Percentiles rank a stretch among this genome's conserved stretches.
phyloP scores from a whole-genome alignment of 345 rosid genomes.

The Pistacia vera region DNA sequence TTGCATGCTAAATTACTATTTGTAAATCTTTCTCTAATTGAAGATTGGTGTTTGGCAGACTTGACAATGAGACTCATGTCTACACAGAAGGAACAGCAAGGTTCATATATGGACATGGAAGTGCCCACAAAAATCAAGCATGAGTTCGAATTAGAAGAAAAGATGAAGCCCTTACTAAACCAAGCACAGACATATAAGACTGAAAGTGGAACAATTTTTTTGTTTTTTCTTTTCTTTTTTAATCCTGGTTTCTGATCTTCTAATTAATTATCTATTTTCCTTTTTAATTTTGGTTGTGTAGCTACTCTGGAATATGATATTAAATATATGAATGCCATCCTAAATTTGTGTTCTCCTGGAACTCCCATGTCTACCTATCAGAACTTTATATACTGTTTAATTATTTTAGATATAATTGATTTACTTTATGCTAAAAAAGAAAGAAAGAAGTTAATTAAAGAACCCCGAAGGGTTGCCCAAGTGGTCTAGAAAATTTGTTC shows the following conservation, averaged over 20 bases:
- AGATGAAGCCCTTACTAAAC: not conserved
- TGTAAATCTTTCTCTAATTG: not conserved
- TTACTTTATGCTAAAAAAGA: too few relatives aligned
- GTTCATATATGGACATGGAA: conserved; percentile 66
- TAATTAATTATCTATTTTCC: not conserved
- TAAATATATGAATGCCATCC: conserved; percentile 3
- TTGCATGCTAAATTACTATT: not conserved
- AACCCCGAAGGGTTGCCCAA: too few relatives aligned
- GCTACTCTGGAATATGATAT: conserved; percentile 4
- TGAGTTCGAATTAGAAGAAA: conserved; percentile 20
- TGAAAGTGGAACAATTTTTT: conserved; percentile 19
- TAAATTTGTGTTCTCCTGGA: not conserved
- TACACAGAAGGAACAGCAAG: conserved; percentile 63
- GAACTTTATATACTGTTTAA: too few relatives aligned
- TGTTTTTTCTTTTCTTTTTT: not conserved
- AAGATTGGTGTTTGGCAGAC: conserved; percentile 24
- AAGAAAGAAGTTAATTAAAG: too few relatives aligned
- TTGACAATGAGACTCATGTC: conserved; percentile 62
- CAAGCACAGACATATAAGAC: conserved; percentile 18
- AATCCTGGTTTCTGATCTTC: conserved; percentile 11
- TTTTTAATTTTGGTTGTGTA: conserved; percentile 15
- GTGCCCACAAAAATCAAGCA: conserved; percentile 35
- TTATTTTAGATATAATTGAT: too few relatives aligned
- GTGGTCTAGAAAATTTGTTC: too few relatives aligned
- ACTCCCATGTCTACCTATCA: too few relatives aligned